Base-by-base conservation (phyloP, 805 yeast genomes). In the Sporopachydermia quercuum region DNA sequence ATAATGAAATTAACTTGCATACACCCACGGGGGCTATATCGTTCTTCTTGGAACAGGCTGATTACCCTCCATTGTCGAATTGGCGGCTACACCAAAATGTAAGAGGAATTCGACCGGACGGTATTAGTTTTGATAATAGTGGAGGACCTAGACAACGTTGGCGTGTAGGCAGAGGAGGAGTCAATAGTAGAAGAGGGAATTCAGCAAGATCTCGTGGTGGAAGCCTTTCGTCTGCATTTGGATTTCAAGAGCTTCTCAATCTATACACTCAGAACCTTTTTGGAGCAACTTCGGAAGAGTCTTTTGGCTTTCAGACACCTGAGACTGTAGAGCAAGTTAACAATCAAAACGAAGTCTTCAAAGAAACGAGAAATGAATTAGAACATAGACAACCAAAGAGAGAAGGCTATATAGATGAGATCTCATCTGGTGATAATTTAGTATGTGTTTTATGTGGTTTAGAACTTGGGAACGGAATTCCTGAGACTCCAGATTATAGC, bases 371-470 rank as follows among this genome's bases (percentile, higher is more conserved):
- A n/a, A n/a, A 23, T 8, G 30, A 23, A n/a, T 23, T 23, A 23
- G 30, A 23, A n/a, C 13, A 8, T 8, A 8, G 30, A 8, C 30
- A 23, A n/a, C 8, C 30, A 8, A 8, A 23, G 8, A 23, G 30
- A 23, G 30, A 23, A 8, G 30, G 30, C n/a, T 23, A 23, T 23
- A n/a, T 8, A n/a, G 30, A 23, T 8, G 30, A 23, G 8, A 8
- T 23, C 8, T 23, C 30, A 8, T 8, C 30, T n/a, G 30, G n/a
- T 23, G 59, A 61, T 23, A 56, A 62, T 6, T 63, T 69, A 3
- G 61, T 66, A 1, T 78, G 96, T 58, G 70, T 70, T 19, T 56
- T 79, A 18, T 85, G 96, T 60, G 87, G 85, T 1, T 68, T 72
- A 0, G 68, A 62, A 3, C 58, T 85, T n/a, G 91, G 91, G 2